Evolutionary conservation across 75 land plant genomes (phyloP), one percentile per base, ranked within the genome.

Genomic region (Selaginella moellendorffii): DNA sequence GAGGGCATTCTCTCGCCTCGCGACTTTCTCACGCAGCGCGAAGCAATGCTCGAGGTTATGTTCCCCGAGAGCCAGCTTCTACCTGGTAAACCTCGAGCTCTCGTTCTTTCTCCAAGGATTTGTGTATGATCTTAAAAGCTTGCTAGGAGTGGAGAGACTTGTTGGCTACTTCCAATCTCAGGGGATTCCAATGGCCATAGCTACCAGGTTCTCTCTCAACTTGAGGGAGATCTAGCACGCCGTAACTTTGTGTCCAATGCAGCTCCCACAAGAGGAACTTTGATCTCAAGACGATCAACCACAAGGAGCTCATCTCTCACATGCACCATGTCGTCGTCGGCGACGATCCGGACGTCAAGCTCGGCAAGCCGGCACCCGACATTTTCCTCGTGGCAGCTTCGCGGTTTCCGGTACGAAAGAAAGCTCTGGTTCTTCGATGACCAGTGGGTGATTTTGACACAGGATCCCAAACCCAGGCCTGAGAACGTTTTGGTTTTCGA

Each of bases 241-340:
- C 17, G 2, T 29, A 18, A 24, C 1, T 1, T 18, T 18, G 60
- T 27, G 29, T n/a, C n/a, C n/a, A 31, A 28, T 62, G 72, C 73
- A 83, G 85, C 66, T 83, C 85, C 52, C 85, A 81, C 64, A 78
- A 62, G 30, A 71, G 79, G 28, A 87, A 90, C 77, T 87, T 82
- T 82, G 82, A 82, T 65, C 74, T 90, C 67, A 90, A 90, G 71
- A 86, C 97, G 72, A 71, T 74, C 61, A 81, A 70, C 53, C 97
- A 90, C 72, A 73, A 77, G 21, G 82, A 82, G 26, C 69, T 90
- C 24, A 77, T 90, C 53, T 54, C 77, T 25, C 65, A 83, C 72
- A 84, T 90, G 92, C 88, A 87, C 69, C 97, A 90, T 74, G 54
- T 87, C 23, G 97, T 90, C 66, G 77, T 75, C 65, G 97, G 97